Evolutionary conservation across 805 yeast species (phyloP).

Genomic region (Nakazawaea sp.): DNA sequence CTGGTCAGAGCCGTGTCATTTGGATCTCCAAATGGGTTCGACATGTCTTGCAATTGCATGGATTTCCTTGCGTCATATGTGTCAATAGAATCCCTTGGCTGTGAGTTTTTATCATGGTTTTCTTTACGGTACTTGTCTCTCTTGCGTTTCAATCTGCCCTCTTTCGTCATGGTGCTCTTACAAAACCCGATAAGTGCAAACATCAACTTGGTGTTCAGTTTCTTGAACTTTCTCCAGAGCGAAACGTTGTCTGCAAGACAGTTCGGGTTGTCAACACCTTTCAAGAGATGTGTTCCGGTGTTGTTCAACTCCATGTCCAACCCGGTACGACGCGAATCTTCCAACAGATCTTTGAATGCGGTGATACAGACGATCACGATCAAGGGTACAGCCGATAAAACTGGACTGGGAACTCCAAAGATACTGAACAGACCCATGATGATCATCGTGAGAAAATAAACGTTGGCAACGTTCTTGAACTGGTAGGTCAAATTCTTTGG

Average conservation of each 20-base stretch:
- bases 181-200: conserved; percentile 7
- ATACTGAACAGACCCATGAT: conserved; percentile 57
- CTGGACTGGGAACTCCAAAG: conserved; percentile 71
- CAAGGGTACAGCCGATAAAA: conserved; percentile 72
- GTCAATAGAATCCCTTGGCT: conserved; percentile 22
- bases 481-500: conserved; percentile 51
- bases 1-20: neutral
- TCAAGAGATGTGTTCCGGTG: conserved; percentile 49
- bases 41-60: conserved; percentile 9
- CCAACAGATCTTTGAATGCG: conserved; percentile 71
- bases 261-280: conserved; percentile 51
- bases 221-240: conserved; percentile 65
- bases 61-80: conserved; percentile 22
- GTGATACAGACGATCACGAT: conserved; percentile 73
- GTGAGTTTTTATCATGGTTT: conserved; percentile 14
- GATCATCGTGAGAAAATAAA: conserved; percentile 48
- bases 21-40: conserved; percentile 9
- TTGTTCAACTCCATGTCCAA: conserved; percentile 67
- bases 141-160: conserved; percentile 10
- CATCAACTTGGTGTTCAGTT: conserved; percentile 26
- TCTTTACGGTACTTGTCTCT: conserved; percentile 6
- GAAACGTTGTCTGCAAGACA: conserved; percentile 47
- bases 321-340: conserved; percentile 60
- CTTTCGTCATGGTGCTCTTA: conserved; percentile 9
- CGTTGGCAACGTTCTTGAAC: conserved; percentile 53